Base-by-base conservation (phyloP, 306 rosid species). In the Fagus sylvatica region DNA sequence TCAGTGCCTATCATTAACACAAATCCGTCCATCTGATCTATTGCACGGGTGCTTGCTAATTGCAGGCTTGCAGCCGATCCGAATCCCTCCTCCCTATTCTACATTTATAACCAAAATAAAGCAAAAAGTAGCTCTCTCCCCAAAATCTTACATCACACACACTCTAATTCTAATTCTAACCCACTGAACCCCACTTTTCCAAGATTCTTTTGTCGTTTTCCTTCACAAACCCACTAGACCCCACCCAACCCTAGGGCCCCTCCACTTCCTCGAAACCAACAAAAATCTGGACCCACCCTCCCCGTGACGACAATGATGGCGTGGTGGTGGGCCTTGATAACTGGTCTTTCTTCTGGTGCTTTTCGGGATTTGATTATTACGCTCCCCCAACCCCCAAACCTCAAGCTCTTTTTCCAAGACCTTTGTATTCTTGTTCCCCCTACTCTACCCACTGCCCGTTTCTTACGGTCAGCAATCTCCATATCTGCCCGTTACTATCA, bases 131-230 rank as follows among this genome's bases (percentile, higher is more conserved):
- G 84, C 87, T 46, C 51, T 46, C 15, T 22, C 51, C 11, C 51
- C 2, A 46, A 46, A 46, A 46, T 46, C 51, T 46, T 46, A 46
- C 51, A 46, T 46, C 51, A 46, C 15, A 46, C 51, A 10, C 51
- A 8, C 51, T 10, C 51, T 46, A 46, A 8, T 10, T 22, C 28
- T 22, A 22, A 22, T 22, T 22, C 28, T 22, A 22, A 22, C 28
- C 28, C 28, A 10, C 51, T 46, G 51, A 0, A 46, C 22, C 10
- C 62, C 36, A 71, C 79, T 71, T 55, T 69, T 36, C 76, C 72
- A 56, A 82, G 83, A 85, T 85, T 83, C 88, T 84, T 82, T 84
- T 79, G 93, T 93, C 91, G 86, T 91, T 85, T 89, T 80, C 79
- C 4, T 34, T 54, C 53, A 9, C 54, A 51, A 68, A 71, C 9